Conservation (phyloP, 768 basidiomycete genomes). For the Tricholoma terreum region DNA sequence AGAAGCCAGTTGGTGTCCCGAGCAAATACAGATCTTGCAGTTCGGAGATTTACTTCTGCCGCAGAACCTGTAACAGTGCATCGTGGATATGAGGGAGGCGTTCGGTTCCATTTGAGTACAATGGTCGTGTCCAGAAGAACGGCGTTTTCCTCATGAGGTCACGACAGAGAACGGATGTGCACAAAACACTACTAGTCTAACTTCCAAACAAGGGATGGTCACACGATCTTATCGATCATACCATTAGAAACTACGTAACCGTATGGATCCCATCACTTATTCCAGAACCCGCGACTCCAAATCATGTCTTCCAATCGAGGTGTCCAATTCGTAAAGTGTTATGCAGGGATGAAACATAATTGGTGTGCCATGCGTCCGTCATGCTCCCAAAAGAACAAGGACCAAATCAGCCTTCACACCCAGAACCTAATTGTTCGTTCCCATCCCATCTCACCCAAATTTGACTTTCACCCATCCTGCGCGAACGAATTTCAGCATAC, state of each 20-base stretch:
- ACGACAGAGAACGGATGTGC: too few relatives aligned
- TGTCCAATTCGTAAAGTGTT: background rate
- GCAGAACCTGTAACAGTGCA: too few relatives aligned
- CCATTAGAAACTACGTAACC: too few relatives aligned
- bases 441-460: too few relatives aligned
- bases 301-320: background rate
- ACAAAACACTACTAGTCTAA: too few relatives aligned
- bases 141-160: background rate
- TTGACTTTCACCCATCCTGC: too few relatives aligned
- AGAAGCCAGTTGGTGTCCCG: too few relatives aligned
- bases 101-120: too few relatives aligned
- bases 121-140: background rate
- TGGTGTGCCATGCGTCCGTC: background rate
- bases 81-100: too few relatives aligned
- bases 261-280: background rate
- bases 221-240: background rate
- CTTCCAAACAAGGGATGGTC: too few relatives aligned
- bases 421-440: too few relatives aligned
- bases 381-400: background rate
- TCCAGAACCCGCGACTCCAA: background rate
- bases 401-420: background rate
- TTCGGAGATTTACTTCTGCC: background rate
- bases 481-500: too few relatives aligned
- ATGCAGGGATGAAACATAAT: background rate
- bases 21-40: background rate